phyloP scores from a whole-genome alignment of 495 filamentous ascomycete species.

The Bombardia bombarda region DNA sequence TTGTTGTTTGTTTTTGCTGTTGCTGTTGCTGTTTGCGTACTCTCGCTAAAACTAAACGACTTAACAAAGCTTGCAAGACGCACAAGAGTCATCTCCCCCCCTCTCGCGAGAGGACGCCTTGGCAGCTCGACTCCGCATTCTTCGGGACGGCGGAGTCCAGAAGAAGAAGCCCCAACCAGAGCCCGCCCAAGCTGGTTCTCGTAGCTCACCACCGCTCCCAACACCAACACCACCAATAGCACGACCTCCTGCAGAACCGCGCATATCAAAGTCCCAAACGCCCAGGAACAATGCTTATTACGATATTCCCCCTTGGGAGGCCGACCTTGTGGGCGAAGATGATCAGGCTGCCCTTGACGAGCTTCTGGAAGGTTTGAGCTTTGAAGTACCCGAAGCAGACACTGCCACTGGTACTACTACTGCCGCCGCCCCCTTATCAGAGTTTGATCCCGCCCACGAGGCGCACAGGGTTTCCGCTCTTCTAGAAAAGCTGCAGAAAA shows the following conservation, averaged over 20 bases:
- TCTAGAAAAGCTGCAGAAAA: constrained; percentile 8
- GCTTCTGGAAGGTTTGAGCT: constrained; percentile 26
- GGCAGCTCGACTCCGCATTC: constrained; percentile 31
- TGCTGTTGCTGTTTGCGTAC: no score
- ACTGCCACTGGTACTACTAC: no score
- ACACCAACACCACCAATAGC: background rate
- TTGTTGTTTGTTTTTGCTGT: no score
- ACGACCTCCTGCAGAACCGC: background rate
- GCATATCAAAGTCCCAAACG: background rate
- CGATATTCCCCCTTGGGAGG: background rate
- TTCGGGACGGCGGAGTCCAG: no score
- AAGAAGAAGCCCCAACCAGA: no score
- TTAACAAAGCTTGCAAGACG: no score
- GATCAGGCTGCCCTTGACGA: constrained; percentile 20
- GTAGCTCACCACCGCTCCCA: background rate
- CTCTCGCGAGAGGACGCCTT: constrained; percentile 36
- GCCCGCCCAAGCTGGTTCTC: no score
- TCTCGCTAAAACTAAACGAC: no score
- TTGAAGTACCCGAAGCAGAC: constrained; percentile 9
- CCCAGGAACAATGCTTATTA: background rate
- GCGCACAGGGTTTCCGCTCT: constrained; percentile 25
- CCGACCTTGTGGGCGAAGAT: background rate
- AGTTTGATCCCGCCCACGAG: constrained; percentile 7
- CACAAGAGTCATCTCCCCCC: no score
- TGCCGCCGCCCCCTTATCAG: background rate